phyloP scores from a whole-genome alignment of 352 stramenopile genomes.

The Globisporangium uncinulatum region DNA sequence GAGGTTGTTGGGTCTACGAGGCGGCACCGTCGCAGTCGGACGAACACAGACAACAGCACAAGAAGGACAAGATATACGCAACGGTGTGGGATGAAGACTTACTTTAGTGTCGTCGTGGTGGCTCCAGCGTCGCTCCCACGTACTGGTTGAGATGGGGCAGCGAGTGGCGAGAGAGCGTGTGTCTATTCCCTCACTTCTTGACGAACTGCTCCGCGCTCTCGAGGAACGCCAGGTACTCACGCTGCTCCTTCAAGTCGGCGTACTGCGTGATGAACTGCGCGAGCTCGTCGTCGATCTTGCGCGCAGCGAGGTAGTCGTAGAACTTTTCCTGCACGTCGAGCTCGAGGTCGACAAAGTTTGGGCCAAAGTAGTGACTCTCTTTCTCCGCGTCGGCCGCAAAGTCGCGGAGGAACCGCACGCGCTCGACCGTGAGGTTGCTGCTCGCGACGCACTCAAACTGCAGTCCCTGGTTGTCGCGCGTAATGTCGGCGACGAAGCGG shows the following conservation, averaged over 20 bases:
- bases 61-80: no score
- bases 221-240: constrained; percentile 79
- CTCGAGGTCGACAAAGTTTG: constrained; percentile 79
- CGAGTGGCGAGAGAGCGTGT: neutral
- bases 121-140: no score
- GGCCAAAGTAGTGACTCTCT: constrained; percentile 69
- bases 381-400: constrained; percentile 47
- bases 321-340: constrained; percentile 82
- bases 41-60: no score
- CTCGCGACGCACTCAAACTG: constrained; percentile 81
- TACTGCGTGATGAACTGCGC: constrained; percentile 84
- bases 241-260: constrained; percentile 81
- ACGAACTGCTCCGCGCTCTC: constrained; percentile 62
- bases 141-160: no score
- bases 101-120: no score
- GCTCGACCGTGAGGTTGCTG: constrained; percentile 76
- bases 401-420: constrained; percentile 62
- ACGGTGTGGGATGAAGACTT: no score
- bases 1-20: no score
- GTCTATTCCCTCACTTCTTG: constrained; percentile 43
- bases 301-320: constrained; percentile 70
- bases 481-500: constrained; percentile 71
- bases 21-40: no score
- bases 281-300: constrained; percentile 78
- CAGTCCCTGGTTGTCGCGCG: constrained; percentile 62